A percentile compares a stretch with the other conserved stretches of the same genome.
Evolutionary conservation across 208 protist genomes (phyloP).

Genomic region (Porcisia deanei): DNA sequence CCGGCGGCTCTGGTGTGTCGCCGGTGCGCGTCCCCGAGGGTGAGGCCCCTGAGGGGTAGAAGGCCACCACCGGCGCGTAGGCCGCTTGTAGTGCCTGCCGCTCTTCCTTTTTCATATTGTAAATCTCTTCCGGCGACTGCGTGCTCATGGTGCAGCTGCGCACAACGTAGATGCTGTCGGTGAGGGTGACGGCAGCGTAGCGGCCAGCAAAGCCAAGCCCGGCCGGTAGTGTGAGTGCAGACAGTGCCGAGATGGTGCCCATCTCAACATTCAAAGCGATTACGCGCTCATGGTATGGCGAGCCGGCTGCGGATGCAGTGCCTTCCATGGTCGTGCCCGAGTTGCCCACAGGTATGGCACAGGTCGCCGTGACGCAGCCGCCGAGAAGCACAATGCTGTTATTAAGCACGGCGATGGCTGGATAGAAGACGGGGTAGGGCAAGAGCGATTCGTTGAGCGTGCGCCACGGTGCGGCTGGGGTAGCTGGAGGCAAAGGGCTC

Average conservation of each 20-base stretch:
- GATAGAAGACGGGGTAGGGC: conserved; percentile 35
- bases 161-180: conserved; percentile 33
- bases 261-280: conserved; percentile 21
- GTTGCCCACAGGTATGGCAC: conserved; percentile 13
- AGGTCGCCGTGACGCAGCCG: conserved; percentile 21
- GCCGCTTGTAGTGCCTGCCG: conserved; percentile 5
- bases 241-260: conserved; percentile 4
- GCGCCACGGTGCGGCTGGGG: conserved; percentile 22
- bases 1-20: neutral
- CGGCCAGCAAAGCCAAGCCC: conserved; percentile 30
- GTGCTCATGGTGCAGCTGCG: conserved; percentile 37
- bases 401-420: conserved; percentile 27
- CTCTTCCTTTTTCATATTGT: conserved; percentile 2
- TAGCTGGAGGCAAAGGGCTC: conserved; percentile 10
- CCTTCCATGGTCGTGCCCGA: neutral
- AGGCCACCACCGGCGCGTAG: conserved; percentile 24
- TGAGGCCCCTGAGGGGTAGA: conserved; percentile 19
- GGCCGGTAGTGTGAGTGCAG: conserved; percentile 15
- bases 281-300: conserved; percentile 28
- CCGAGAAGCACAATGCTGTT: conserved; percentile 26
- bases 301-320: neutral
- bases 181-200: conserved; percentile 33
- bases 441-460: conserved; percentile 27
- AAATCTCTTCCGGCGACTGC: conserved; percentile 12
- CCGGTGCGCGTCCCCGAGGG: neutral